Percentiles rank a stretch among this genome's conserved stretches.
These are phyloP conservation scores for Aschersonia sp. DNA, from an alignment of 2,329 filamentous ascomycete genomes.

Conservation along the genomic window DNA sequence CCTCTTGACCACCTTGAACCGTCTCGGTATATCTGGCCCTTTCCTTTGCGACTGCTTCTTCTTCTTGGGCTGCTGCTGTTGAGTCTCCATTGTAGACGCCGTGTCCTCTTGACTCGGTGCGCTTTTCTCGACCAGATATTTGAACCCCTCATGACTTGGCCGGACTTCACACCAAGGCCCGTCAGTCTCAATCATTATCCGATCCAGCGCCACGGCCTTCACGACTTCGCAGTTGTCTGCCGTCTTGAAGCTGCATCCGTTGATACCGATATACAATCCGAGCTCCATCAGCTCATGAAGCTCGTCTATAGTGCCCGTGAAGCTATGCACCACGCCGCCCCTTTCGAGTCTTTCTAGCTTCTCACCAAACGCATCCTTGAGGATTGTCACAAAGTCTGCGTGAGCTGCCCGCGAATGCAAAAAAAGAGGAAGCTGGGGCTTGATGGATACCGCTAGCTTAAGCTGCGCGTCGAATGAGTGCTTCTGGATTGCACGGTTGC, in stretches of 20 bases:
- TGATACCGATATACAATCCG: constrained; percentile 85
- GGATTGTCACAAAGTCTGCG: constrained; percentile 62
- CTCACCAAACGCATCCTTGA: constrained; percentile 43
- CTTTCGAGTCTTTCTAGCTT: constrained; percentile 53
- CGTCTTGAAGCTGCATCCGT: constrained; percentile 94
- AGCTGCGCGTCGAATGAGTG: constrained; percentile 79
- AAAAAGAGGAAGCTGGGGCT: constrained; percentile 74
- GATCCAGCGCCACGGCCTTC: constrained; percentile 59
- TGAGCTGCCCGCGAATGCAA: constrained; percentile 83
- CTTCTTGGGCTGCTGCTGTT: constrained; percentile 18
- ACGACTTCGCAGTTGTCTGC: constrained; percentile 82
- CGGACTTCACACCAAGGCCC: constrained; percentile 96
- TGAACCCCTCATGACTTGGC: constrained; percentile 72
- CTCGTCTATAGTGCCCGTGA: constrained; percentile 78
- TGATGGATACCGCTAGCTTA: constrained; percentile 52
- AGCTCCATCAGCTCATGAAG: constrained; percentile 67
- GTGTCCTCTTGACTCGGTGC: neutral
- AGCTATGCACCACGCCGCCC: constrained; percentile 82
- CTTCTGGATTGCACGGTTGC: constrained; percentile 63
- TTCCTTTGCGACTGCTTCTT: constrained; percentile 39
- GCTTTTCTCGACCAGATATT: constrained; percentile 40
- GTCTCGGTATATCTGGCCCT: constrained; percentile 50
- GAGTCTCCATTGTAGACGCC: constrained; percentile 1
- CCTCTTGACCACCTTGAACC: constrained; percentile 83
- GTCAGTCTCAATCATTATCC: constrained; percentile 90